A percentile compares a stretch with the other conserved stretches of the same genome.
Conservation (phyloP, 139 green algal species). For the Zygnema circumcarinatum region DNA sequence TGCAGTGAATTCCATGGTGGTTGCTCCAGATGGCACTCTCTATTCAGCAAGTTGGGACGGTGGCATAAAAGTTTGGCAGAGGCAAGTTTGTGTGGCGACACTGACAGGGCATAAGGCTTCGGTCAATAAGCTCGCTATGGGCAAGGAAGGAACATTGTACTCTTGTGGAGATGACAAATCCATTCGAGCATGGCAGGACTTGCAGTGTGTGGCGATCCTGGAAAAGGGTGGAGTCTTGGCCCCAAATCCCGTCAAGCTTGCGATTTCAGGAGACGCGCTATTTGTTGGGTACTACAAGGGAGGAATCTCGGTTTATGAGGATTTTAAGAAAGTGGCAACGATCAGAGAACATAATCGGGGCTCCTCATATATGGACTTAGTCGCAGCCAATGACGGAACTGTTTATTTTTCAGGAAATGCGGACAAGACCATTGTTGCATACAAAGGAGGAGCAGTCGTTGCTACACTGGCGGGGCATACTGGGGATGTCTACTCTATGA, state of each 20-base stretch:
- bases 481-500: neutral
- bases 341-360: neutral
- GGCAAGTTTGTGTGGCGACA: neutral
- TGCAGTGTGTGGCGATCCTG: slow-evolving; percentile 3
- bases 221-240: neutral
- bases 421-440: slow-evolving; percentile 1
- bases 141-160: neutral
- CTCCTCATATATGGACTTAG: neutral
- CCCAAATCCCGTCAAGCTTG: neutral
- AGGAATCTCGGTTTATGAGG: neutral
- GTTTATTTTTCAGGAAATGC: neutral
- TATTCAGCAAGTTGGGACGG: slow-evolving; percentile 12
- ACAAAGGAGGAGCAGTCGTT: neutral
- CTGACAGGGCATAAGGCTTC: neutral
- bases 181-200: slow-evolving; percentile 17
- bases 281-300: neutral
- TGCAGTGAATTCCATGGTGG: neutral
- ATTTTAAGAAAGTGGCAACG: neutral
- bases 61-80: neutral
- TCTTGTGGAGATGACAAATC: slow-evolving; percentile 6
- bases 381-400: neutral
- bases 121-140: neutral
- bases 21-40: neutral
- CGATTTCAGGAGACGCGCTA: neutral
- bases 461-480: neutral